phyloP scores from a whole-genome alignment of 192 early-diverging fungal species.

The Gamsiella multidivaricata region DNA sequence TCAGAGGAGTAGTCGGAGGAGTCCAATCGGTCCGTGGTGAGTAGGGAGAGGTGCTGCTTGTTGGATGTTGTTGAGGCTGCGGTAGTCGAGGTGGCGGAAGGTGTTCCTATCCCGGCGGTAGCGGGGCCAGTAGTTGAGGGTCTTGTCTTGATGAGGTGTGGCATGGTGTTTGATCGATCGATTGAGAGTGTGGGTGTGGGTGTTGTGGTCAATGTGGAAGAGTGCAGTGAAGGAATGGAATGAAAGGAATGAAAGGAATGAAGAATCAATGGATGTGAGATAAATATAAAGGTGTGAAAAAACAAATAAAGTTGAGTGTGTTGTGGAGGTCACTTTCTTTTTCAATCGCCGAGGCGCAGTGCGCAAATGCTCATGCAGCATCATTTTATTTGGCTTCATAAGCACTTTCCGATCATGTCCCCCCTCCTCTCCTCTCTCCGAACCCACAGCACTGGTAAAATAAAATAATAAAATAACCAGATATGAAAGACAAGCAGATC shows the following conservation, averaged over 20 bases:
- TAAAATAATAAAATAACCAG: too few species aligned
- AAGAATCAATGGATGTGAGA: too few species aligned
- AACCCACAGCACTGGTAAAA: too few species aligned
- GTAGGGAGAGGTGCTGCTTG: neutral
- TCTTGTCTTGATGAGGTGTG: slow-evolving; percentile 30
- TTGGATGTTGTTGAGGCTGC: neutral
- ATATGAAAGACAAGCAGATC: too few species aligned
- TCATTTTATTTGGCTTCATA: too few species aligned
- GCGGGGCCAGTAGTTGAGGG: slow-evolving; percentile 42
- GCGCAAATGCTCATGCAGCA: too few species aligned
- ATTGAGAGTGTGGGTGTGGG: neutral
- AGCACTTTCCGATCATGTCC: too few species aligned
- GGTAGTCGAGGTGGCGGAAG: neutral
- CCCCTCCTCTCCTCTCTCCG: too few species aligned
- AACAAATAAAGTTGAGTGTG: too few species aligned
- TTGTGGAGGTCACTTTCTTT: too few species aligned
- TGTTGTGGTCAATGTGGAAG: neutral
- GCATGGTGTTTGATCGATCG: slow-evolving; percentile 13
- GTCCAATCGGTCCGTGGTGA: neutral
- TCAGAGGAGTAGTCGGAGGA: neutral
- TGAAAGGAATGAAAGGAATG: neutral
- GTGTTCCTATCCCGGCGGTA: slow-evolving; percentile 40
- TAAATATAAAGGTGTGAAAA: too few species aligned
- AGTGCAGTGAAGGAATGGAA: neutral
- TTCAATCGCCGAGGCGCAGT: too few species aligned